Evolutionary conservation across 2,329 filamentous ascomycete genomes (phyloP), one percentile per base, ranked within the genome.

Genomic region (Bipolaris bicolor): DNA sequence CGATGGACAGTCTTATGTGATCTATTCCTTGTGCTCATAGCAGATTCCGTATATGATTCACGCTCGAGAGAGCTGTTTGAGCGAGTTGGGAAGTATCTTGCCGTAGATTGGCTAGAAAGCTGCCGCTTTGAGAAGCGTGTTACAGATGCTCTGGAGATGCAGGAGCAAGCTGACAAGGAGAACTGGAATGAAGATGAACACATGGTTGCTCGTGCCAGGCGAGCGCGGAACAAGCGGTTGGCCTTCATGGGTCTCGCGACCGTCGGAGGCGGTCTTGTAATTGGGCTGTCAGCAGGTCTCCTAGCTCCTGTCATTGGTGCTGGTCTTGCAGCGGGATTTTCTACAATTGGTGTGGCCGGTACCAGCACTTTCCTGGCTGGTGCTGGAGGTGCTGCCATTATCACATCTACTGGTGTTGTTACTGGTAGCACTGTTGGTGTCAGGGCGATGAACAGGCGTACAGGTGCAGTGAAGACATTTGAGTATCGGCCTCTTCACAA

Each of bases 121-220:
- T 96, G 92, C 77, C 88, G 92, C 37, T 99, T 99, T 70, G 95
- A 99, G 78, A 98, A 97, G 79, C 89, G 92, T 51, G 92, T 99
- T 5, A 97, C 95, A 7, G 95, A 99, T 77, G 92, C 95, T 1
- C 81, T 99, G 20, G 95, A 99, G 77, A 97, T 99, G 92, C 94
- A 98, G 77, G 92, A 98, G 76, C 88, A 90, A 45, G 91, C 92
- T 5, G 90, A 92, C 62, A 96, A 94, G 70, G 95, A 99, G 78
- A 97, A 94, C 62, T 99, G 95, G 95, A 96, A 97, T 65, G 95
- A 99, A 75, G 89, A 95, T 10, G 91, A 96, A 63, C 92, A 98
- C 73, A 92, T 98, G 83, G 92, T 97, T 75, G 85, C 83, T 57
- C 86, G 95, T 45, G 85, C 91, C 49, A 97, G 97, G 75, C 80